Evolutionary conservation across 805 yeast genomes (phyloP).

Genomic region (Tetrapisispora nanseiensis): DNA sequence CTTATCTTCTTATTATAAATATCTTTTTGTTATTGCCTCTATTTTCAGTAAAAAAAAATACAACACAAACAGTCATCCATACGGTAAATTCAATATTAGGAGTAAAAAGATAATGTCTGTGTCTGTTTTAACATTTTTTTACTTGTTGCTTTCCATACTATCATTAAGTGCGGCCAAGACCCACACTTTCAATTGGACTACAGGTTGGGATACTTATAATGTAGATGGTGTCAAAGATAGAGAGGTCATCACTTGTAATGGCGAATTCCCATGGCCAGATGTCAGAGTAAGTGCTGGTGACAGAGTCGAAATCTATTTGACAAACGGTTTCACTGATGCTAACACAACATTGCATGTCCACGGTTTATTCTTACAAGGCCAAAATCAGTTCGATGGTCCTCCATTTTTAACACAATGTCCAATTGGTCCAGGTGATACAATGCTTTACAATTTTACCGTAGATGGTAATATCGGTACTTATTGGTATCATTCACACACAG

Average conservation of each 20-base stretch:
- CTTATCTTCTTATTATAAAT: no score
- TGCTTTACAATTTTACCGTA: constrained; percentile 82
- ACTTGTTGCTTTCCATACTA: neutral
- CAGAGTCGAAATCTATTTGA: constrained; percentile 57
- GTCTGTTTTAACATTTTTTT: neutral
- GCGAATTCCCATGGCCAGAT: constrained; percentile 76
- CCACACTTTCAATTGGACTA: constrained; percentile 54
- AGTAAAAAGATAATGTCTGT: neutral
- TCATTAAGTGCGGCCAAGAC: constrained; percentile 27
- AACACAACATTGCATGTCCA: constrained; percentile 83
- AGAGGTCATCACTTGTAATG: constrained; percentile 37
- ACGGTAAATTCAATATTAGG: no score
- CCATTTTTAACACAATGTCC: constrained; percentile 86
- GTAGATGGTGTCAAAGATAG: constrained; percentile 34
- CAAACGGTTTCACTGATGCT: constrained; percentile 57
- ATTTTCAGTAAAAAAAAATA: no score
- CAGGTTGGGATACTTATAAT: constrained; percentile 45
- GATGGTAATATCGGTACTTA: constrained; percentile 73
- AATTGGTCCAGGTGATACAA: constrained; percentile 64
- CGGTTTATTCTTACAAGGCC: constrained; percentile 70
- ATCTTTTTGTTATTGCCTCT: no score
- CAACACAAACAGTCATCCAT: no score
- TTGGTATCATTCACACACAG: constrained; percentile 96
- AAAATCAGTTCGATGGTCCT: constrained; percentile 85
- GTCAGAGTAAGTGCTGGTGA: constrained; percentile 73